Evolutionary conservation across 139 green algal genomes (phyloP).

Genomic region (Volvox reticuliferus): DNA sequence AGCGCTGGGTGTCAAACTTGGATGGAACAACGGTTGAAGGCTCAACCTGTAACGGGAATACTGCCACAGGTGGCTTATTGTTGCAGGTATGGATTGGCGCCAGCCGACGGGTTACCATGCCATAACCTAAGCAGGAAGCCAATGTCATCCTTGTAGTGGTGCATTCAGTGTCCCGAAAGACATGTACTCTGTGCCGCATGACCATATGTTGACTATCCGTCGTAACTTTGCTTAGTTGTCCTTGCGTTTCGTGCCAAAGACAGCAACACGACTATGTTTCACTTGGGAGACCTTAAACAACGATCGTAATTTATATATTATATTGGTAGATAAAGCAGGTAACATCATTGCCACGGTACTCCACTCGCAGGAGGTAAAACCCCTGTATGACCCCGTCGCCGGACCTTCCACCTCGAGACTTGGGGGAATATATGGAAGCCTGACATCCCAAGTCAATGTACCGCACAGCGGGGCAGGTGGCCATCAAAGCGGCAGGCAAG

Average conservation of each 20-base stretch:
- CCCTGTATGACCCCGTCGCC: constrained; percentile 2
- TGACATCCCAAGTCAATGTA: neutral
- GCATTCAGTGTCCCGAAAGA: neutral
- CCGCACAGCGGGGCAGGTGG: neutral
- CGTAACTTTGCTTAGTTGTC: neutral
- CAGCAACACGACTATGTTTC: neutral
- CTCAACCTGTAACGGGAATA: neutral
- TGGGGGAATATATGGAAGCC: neutral
- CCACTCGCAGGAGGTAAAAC: constrained; percentile 36
- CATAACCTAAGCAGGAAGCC: neutral
- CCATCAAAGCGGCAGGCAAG: neutral
- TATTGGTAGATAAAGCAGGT: no score
- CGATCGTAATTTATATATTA: no score
- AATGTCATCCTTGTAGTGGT: no score
- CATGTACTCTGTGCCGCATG: neutral
- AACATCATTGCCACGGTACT: no score
- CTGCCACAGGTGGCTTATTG: neutral
- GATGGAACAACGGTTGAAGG: neutral
- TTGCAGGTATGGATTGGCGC: neutral
- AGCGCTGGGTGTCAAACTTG: constrained; percentile 14
- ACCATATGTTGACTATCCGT: neutral
- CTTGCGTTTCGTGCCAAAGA: neutral
- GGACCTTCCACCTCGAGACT: neutral
- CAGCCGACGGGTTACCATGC: neutral
- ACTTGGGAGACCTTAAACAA: no score